Percentiles rank a stretch among this genome's conserved stretches.
Evolutionary conservation across 2,329 filamentous ascomycete species (phyloP).

Genomic region (Curvularia hawaiiensis): DNA sequence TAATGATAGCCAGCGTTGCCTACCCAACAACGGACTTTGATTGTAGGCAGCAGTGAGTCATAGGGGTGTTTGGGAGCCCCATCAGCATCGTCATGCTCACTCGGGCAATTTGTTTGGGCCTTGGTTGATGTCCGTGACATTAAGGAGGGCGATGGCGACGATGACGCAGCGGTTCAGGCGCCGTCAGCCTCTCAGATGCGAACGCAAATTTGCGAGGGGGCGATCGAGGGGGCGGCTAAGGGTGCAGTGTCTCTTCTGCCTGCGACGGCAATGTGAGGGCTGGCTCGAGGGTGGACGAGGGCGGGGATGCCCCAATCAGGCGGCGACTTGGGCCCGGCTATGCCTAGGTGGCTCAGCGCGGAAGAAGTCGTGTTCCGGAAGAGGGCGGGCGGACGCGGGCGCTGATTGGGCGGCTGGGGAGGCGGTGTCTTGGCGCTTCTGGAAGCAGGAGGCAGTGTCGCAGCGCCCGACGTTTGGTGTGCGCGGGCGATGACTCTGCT

Average conservation of each 20-base stretch:
- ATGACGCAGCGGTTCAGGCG: background rate
- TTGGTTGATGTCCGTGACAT: slow-evolving; percentile 3
- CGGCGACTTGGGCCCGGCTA: slow-evolving; percentile 3
- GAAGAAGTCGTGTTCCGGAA: slow-evolving; percentile 22
- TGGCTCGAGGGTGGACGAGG: slow-evolving; percentile 3
- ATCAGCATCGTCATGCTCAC: slow-evolving; percentile 9
- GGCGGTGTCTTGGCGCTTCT: slow-evolving; percentile 22
- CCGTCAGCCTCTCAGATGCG: background rate
- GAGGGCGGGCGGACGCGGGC: slow-evolving; percentile 14
- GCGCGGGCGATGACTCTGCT: background rate
- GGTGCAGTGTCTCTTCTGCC: slow-evolving; percentile 25
- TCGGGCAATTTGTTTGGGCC: slow-evolving; percentile 5
- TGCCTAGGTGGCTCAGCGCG: slow-evolving; percentile 35
- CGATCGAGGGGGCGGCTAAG: slow-evolving; percentile 8
- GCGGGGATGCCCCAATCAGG: background rate
- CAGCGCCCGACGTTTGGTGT: slow-evolving; percentile 1
- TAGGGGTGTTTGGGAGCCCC: slow-evolving; percentile 1
- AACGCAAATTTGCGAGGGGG: background rate
- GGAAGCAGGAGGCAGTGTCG: slow-evolving; percentile 22
- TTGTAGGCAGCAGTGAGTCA: slow-evolving; percentile 26
- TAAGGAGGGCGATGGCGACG: background rate
- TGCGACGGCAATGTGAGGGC: slow-evolving; percentile 24
- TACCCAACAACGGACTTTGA: slow-evolving; percentile 7
- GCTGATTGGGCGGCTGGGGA: slow-evolving; percentile 20
- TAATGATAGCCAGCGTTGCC: slow-evolving; percentile 5